These are phyloP conservation scores for Penicillium verhagenii DNA, from an alignment of 495 filamentous ascomycete genomes.

Conservation along the genomic window DNA sequence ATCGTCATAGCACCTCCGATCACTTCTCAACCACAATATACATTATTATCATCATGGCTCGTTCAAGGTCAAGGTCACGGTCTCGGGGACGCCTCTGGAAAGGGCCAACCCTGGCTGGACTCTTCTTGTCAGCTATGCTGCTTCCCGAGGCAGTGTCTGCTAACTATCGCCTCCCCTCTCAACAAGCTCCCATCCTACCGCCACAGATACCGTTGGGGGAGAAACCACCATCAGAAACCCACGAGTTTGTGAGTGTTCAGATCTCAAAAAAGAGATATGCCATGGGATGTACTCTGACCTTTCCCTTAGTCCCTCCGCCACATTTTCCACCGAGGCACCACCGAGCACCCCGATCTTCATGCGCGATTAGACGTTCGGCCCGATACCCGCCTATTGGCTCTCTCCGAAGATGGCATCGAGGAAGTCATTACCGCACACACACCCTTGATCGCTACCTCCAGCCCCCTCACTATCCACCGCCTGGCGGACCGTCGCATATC, in stretches of 20 bases:
- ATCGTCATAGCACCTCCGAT: constrained; percentile 10
- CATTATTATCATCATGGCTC: background rate
- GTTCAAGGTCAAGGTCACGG: background rate
- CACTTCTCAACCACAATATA: constrained; percentile 21
- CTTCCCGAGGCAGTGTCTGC: constrained; percentile 24
- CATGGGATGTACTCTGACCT: too few relatives aligned
- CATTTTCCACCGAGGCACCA: constrained; percentile 84
- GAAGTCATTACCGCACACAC: constrained; percentile 26
- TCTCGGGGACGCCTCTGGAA: background rate
- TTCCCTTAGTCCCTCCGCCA: constrained; percentile 69
- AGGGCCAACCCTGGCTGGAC: background rate
- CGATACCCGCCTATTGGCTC: constrained; percentile 60
- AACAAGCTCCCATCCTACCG: constrained; percentile 31
- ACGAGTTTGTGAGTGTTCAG: constrained; percentile 34
- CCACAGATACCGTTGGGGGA: constrained; percentile 32
- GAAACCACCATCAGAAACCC: constrained; percentile 18
- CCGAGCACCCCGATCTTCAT: constrained; percentile 70
- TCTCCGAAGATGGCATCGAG: constrained; percentile 61
- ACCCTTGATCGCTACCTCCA: constrained; percentile 55
- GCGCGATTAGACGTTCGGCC: constrained; percentile 68
- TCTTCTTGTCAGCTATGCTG: constrained; percentile 20
- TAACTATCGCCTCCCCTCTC: constrained; percentile 11
- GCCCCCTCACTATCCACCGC: constrained; percentile 67
- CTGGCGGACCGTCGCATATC: constrained; percentile 74
- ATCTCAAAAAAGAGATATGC: constrained; percentile 49